Conservation (phyloP, 106 monocot genomes). For the Agapanthus africanus region DNA sequence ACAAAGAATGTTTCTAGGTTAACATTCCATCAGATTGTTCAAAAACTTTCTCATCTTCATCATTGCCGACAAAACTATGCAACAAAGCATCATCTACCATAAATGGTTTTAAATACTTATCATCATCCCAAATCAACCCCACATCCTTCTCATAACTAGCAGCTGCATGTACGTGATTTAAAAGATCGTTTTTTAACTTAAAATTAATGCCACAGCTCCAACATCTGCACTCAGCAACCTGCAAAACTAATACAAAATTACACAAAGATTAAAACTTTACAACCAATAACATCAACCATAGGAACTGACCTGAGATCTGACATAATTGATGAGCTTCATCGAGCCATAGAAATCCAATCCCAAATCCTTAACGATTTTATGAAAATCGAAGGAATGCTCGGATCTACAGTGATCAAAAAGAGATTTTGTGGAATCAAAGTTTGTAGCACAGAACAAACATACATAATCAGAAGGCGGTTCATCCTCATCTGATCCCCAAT, state of each 20-base stretch:
- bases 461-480: slow-evolving; percentile 30
- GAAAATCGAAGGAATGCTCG: slow-evolving; percentile 71
- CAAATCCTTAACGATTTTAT: slow-evolving; percentile 27
- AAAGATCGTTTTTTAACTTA: too few relatives aligned
- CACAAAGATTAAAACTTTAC: not conserved
- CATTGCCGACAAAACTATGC: slow-evolving; percentile 55
- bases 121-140: slow-evolving; percentile 57
- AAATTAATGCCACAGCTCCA: too few relatives aligned
- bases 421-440: slow-evolving; percentile 26
- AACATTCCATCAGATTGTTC: too few relatives aligned
- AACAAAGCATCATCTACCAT: slow-evolving; percentile 72
- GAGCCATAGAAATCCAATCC: slow-evolving; percentile 80
- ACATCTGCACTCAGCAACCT: slow-evolving; percentile 73
- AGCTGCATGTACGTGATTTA: slow-evolving; percentile 28
- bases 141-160: slow-evolving; percentile 19
- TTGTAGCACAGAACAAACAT: slow-evolving; percentile 75
- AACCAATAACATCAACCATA: not conserved
- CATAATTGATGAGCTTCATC: slow-evolving; percentile 89
- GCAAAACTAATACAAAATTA: slow-evolving; percentile 3
- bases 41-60: slow-evolving; percentile 48
- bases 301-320: slow-evolving; percentile 85
- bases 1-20: too few relatives aligned
- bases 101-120: slow-evolving; percentile 74
- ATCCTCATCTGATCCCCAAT: slow-evolving; percentile 47
- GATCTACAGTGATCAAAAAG: slow-evolving; percentile 67